Evolutionary conservation across 2,329 filamentous ascomycete genomes (phyloP).

Genomic region (Diaporthe sp.): DNA sequence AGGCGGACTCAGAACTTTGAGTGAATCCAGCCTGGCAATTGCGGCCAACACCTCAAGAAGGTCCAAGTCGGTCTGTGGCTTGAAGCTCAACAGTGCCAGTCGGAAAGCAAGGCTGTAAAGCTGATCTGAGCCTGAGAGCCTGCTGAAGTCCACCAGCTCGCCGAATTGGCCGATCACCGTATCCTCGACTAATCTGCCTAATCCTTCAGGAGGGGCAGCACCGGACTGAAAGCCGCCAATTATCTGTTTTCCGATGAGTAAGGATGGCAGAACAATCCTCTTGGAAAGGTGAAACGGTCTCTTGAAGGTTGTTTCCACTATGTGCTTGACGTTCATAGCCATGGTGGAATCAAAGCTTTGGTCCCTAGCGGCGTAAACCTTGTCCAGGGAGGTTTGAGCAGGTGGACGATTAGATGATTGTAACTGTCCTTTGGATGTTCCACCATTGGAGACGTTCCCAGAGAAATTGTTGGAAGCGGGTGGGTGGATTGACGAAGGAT

Average conservation of each 20-base stretch:
- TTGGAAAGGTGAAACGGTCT: neutral
- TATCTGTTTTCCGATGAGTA: constrained; percentile 1
- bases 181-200: constrained; percentile 13
- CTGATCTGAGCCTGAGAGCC: neutral
- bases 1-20: constrained; percentile 20
- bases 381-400: neutral
- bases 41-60: constrained; percentile 10
- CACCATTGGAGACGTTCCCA: too few species aligned
- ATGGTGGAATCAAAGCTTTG: neutral
- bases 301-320: neutral
- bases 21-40: constrained; percentile 9
- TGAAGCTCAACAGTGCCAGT: constrained; percentile 13
- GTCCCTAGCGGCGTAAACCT: neutral
- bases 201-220: neutral
- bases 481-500: constrained; percentile 39
- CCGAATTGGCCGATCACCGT: constrained; percentile 31
- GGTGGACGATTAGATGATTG: too few species aligned
- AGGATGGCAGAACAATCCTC: neutral
- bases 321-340: constrained; percentile 20
- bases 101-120: constrained; percentile 28
- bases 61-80: neutral
- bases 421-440: too few species aligned
- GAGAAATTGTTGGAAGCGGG: accelerated
- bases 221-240: constrained; percentile 28
- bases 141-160: constrained; percentile 26